Evolutionary conservation across 495 filamentous ascomycete species (phyloP).

Genomic region (Aspergillus biplanus): DNA sequence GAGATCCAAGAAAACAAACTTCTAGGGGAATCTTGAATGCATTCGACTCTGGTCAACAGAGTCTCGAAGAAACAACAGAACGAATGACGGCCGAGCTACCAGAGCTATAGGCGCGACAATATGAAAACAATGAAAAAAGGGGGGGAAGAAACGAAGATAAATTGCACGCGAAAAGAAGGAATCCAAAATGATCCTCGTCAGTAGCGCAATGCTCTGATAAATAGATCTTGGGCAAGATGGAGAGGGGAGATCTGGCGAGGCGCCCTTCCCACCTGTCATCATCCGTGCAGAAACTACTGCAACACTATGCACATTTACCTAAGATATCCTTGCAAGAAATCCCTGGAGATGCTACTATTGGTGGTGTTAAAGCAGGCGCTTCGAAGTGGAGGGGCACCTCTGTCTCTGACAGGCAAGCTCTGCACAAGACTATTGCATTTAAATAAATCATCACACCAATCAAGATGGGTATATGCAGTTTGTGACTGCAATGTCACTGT

Average conservation of each 20-base stretch:
- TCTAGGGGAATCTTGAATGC: constrained; percentile 44
- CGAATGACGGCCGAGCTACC: constrained; percentile 39
- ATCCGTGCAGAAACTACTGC: constrained; percentile 44
- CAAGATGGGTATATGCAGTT: constrained; percentile 12
- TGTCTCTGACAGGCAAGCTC: constrained; percentile 22
- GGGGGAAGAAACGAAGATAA: constrained; percentile 18
- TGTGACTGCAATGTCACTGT: constrained; percentile 25
- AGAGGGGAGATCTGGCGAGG: constrained; percentile 25
- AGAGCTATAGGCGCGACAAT: constrained; percentile 37
- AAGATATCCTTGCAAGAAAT: constrained; percentile 22
- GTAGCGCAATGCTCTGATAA: constrained; percentile 31
- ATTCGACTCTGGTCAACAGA: constrained; percentile 52
- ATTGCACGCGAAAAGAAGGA: constrained; percentile 21
- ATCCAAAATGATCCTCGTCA: constrained; percentile 25
- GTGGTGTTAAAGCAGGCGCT: constrained; percentile 24
- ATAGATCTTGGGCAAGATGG: constrained; percentile 22
- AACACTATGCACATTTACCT: constrained; percentile 36
- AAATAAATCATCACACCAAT: constrained; percentile 25
- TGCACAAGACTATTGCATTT: constrained; percentile 14
- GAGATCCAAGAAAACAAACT: constrained; percentile 19
- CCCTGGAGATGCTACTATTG: constrained; percentile 26
- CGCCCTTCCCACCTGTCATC: constrained; percentile 18
- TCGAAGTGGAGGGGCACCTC: constrained; percentile 21
- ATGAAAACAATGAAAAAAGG: constrained; percentile 25
- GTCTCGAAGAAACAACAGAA: constrained; percentile 26